phyloP scores from a whole-genome alignment of 2,329 filamentous ascomycete genomes.

The Arthrobotrys sinensis region DNA sequence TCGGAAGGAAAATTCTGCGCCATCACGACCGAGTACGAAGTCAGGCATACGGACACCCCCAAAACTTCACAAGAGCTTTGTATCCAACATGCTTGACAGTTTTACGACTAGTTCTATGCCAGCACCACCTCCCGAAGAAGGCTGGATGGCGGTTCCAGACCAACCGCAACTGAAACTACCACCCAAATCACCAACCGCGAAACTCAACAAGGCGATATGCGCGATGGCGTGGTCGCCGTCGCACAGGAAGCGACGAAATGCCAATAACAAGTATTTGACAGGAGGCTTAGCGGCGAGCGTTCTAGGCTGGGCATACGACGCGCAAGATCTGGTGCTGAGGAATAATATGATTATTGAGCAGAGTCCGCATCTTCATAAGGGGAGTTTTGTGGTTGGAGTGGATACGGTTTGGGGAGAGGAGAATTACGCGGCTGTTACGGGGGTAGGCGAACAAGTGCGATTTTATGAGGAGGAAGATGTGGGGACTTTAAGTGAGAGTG shows the following conservation, averaged over 20 bases:
- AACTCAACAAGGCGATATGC: conserved; percentile 58
- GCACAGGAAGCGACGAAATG: conserved; percentile 46
- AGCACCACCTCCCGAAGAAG: neutral
- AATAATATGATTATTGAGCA: conserved; percentile 54
- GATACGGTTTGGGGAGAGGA: conserved; percentile 45
- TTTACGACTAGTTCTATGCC: conserved; percentile 4
- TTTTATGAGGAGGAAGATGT: conserved; percentile 26
- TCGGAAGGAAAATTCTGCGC: conserved; percentile 29
- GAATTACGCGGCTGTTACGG: conserved; percentile 55
- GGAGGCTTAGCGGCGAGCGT: conserved; percentile 53
- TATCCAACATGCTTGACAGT: neutral
- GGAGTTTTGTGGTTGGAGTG: conserved; percentile 16
- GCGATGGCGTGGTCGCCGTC: conserved; percentile 61
- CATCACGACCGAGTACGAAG: neutral
- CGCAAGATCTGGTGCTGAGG: conserved; percentile 54
- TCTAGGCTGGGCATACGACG: conserved; percentile 57
- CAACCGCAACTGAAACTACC: conserved; percentile 50
- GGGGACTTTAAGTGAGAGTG: neutral
- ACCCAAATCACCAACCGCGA: conserved; percentile 39
- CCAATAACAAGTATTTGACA: conserved; percentile 50
- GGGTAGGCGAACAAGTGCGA: conserved; percentile 12
- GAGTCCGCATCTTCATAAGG: conserved; percentile 22
- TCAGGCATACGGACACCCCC: conserved; percentile 32
- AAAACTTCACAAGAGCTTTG: neutral
- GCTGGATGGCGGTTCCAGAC: conserved; percentile 52